These are phyloP conservation scores for Aspergillus vadensis DNA, from an alignment of 2,329 filamentous ascomycete species.

Conservation along the genomic window DNA sequence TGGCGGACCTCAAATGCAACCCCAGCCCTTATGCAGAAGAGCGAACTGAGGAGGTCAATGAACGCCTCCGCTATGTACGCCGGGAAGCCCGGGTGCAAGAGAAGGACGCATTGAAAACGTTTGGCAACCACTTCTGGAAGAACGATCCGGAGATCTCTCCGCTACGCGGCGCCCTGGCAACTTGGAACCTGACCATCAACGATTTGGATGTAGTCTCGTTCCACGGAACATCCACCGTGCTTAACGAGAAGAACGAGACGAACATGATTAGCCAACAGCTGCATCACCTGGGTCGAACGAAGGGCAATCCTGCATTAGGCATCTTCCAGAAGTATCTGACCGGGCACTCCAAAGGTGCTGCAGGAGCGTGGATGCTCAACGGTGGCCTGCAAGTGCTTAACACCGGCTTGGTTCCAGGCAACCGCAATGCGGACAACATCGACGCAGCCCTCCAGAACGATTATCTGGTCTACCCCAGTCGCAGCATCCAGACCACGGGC, in stretches of 20 bases:
- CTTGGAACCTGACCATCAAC: conserved; percentile 49
- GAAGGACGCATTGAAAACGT: not conserved
- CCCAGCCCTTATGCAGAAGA: not conserved
- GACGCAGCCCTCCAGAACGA: conserved; percentile 94
- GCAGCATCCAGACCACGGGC: not conserved
- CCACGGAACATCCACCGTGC: conserved; percentile 94
- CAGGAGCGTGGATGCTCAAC: conserved; percentile 98
- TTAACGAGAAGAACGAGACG: conserved; percentile 98
- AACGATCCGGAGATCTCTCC: not conserved
- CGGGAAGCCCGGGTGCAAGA: not conserved
- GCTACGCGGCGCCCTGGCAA: conserved; percentile 1
- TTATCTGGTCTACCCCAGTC: conserved; percentile 48
- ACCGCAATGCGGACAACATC: conserved; percentile 94
- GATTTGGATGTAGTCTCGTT: conserved; percentile 91
- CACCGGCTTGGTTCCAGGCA: conserved; percentile 85
- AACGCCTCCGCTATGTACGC: not conserved
- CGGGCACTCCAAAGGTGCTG: conserved; percentile 94
- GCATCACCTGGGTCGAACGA: conserved; percentile 83
- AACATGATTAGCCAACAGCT: conserved; percentile 92
- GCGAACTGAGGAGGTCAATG: not conserved
- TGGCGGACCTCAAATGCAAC: not conserved
- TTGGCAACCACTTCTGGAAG: conserved; percentile 2
- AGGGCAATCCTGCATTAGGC: conserved; percentile 88
- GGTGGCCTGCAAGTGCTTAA: conserved; percentile 92
- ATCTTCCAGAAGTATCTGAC: conserved; percentile 99